Evolutionary conservation across 2,329 filamentous ascomycete species (phyloP).

Genomic region (Orbilia brochopaga): DNA sequence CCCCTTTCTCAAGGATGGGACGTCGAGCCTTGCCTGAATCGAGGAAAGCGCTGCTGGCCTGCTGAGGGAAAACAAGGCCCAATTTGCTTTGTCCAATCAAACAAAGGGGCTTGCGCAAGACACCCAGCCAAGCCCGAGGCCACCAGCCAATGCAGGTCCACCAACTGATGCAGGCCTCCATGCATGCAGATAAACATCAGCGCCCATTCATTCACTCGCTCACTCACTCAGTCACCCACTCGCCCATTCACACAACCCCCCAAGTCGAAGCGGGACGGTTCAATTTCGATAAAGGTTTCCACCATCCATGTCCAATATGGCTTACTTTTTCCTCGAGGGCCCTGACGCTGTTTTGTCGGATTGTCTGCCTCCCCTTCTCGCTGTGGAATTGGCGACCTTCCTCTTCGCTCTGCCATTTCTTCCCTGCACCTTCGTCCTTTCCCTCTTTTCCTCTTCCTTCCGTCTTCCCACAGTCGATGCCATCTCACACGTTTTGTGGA

Average conservation of each 20-base stretch:
- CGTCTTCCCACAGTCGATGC: constrained; percentile 43
- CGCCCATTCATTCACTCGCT: constrained; percentile 32
- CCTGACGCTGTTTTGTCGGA: constrained; percentile 37
- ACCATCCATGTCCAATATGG: constrained; percentile 34
- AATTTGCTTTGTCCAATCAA: constrained; percentile 46
- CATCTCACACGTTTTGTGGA: constrained; percentile 40
- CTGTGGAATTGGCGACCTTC: constrained; percentile 32
- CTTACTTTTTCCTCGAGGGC: constrained; percentile 22
- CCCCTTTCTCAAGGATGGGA: constrained; percentile 47
- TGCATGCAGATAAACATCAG: constrained; percentile 43
- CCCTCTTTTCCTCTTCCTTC: constrained; percentile 31
- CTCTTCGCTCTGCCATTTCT: constrained; percentile 42
- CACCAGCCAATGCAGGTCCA: constrained; percentile 25
- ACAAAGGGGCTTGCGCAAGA: constrained; percentile 49
- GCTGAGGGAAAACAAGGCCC: constrained; percentile 37
- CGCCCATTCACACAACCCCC: too few relatives aligned
- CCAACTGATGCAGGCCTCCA: constrained; percentile 27
- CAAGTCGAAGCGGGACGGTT: constrained; percentile 45
- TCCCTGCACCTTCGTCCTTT: constrained; percentile 33
- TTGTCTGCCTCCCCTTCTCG: constrained; percentile 14
- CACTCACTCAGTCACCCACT: too few relatives aligned
- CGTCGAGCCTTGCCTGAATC: constrained; percentile 48
- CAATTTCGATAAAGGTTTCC: constrained; percentile 49
- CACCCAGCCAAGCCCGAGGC: constrained; percentile 24
- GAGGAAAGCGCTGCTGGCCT: constrained; percentile 29